Percentiles rank a stretch among this genome's conserved stretches.
Conservation (phyloP, 352 stramenopile genomes). For the Phytophthora sansomeana region DNA sequence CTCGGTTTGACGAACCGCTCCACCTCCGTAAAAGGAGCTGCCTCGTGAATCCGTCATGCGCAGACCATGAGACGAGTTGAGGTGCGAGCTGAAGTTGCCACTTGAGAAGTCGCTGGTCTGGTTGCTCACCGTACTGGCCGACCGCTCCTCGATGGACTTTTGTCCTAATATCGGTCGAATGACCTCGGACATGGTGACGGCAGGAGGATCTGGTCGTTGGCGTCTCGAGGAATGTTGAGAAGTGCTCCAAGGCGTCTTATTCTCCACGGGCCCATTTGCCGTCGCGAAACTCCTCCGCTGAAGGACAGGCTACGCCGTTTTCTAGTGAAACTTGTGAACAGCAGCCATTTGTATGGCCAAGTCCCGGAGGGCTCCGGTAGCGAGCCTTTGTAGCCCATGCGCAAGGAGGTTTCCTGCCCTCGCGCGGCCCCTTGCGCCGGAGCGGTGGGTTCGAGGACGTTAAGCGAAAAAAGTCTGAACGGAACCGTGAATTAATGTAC, state of each 20-base stretch:
- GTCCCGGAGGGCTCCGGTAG: too few species aligned
- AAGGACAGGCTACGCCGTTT: background rate
- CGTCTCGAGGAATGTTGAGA: slow-evolving; percentile 6
- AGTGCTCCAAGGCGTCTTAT: slow-evolving; percentile 6
- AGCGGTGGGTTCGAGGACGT: background rate
- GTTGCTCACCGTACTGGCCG: background rate
- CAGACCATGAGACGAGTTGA: background rate
- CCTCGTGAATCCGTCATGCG: slow-evolving; percentile 7
- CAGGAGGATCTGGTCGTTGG: slow-evolving; percentile 2
- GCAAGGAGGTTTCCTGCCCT: slow-evolving; percentile 1
- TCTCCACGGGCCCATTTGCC: background rate
- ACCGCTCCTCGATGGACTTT: slow-evolving; percentile 3
- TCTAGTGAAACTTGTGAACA: background rate
- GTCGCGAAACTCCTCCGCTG: background rate
- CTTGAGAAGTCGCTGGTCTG: slow-evolving; percentile 12
- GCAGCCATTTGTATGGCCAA: background rate
- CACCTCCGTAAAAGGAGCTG: background rate
- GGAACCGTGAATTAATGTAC: slow-evolving; percentile 32
- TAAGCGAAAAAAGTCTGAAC: slow-evolving; percentile 6
- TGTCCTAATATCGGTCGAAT: background rate
- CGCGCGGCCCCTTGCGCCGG: too few species aligned
- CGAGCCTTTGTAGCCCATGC: background rate
- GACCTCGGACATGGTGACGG: slow-evolving; percentile 1
- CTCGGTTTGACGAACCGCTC: background rate
- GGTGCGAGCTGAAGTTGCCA: slow-evolving; percentile 5